Percentiles rank a stretch among this genome's conserved stretches.
phyloP scores from a whole-genome alignment of 2,329 filamentous ascomycete species.

The Aspergillus ruber region DNA sequence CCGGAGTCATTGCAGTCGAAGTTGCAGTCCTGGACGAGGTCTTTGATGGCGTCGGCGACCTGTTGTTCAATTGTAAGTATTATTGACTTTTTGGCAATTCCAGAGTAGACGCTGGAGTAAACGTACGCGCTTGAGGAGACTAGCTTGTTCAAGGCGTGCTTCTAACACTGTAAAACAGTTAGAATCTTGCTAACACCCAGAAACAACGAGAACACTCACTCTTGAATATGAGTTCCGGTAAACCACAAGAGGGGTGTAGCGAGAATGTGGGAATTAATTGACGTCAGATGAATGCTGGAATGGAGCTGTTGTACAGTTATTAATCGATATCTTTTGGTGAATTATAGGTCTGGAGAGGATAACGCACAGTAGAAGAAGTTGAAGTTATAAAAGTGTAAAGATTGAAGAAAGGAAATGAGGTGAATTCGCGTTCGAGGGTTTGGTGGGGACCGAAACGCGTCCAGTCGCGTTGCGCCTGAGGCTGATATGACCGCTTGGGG shows the following conservation, averaged over 20 bases:
- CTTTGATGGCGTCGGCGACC: slow-evolving; percentile 99
- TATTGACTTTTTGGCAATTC: too few species aligned
- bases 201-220: slow-evolving; percentile 19
- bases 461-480: slow-evolving; percentile 21
- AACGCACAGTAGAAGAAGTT: slow-evolving; percentile 2
- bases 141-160: slow-evolving; percentile 91
- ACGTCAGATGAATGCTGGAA: background rate
- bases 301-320: background rate
- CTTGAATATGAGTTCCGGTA: slow-evolving; percentile 12
- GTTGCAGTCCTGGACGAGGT: slow-evolving; percentile 99
- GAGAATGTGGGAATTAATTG: background rate
- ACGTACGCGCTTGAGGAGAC: slow-evolving; percentile 85
- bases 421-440: slow-evolving; percentile 21
- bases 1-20: slow-evolving; percentile 99
- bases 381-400: background rate
- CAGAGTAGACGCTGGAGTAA: background rate
- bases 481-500: slow-evolving; percentile 25
- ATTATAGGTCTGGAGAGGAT: background rate
- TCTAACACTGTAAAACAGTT: slow-evolving; percentile 65
- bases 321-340: background rate
- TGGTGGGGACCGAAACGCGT: slow-evolving; percentile 19
- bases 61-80: slow-evolving; percentile 42
- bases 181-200: slow-evolving; percentile 3
- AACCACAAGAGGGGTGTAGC: background rate
- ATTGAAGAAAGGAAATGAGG: slow-evolving; percentile 6